Conservation (phyloP, 1,284 basidiomycete genomes). For the Ceratorhiza oryzae-sativae region DNA sequence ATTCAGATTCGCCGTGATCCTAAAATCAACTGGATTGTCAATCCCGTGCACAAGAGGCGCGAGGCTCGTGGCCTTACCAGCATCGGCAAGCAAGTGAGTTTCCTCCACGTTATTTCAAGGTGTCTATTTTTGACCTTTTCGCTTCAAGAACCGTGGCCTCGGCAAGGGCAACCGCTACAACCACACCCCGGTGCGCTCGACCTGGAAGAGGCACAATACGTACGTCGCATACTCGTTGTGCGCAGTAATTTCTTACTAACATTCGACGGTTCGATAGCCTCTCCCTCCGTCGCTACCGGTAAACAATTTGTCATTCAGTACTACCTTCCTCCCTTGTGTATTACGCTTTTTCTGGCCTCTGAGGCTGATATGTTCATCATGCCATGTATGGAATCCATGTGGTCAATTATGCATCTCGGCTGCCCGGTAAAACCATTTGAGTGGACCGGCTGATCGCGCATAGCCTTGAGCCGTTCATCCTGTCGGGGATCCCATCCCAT, state of each 20-base stretch:
- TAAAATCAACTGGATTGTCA: constrained; percentile 98
- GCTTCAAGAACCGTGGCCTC: constrained; percentile 80
- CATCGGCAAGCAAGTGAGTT: constrained; percentile 87
- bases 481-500: neutral
- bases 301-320: constrained; percentile 53
- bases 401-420: constrained; percentile 36
- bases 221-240: constrained; percentile 44
- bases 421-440: constrained; percentile 12
- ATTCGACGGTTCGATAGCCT: constrained; percentile 56
- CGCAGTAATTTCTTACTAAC: neutral
- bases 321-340: constrained; percentile 44
- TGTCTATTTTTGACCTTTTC: constrained; percentile 17
- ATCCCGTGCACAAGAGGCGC: constrained; percentile 98
- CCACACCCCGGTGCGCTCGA: constrained; percentile 88
- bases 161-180: constrained; percentile 97
- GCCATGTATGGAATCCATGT: constrained; percentile 37
- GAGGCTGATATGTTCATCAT: constrained; percentile 25
- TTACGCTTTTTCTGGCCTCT: constrained; percentile 23
- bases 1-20: constrained; percentile 88
- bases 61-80: constrained; percentile 97
- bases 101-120: constrained; percentile 1
- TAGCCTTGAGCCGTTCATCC: neutral
- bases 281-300: constrained; percentile 97
- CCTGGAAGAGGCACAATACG: constrained; percentile 98
- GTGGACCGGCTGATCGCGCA: neutral